phyloP scores from a whole-genome alignment of 805 yeast genomes.

The Ogataea neopini region DNA sequence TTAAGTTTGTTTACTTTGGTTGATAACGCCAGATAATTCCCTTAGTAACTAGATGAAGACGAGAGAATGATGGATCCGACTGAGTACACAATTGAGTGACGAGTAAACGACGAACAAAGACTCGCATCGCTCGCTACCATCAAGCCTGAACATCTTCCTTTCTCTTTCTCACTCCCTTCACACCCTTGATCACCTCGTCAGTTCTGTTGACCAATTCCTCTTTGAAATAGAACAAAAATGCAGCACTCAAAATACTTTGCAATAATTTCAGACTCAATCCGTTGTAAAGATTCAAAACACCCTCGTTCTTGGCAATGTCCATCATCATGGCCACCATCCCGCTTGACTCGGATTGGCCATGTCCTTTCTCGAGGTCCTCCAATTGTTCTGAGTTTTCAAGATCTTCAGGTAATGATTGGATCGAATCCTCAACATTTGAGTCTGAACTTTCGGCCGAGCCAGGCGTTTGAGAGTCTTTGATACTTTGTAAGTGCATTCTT shows the following conservation, averaged over 20 bases:
- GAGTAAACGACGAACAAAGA: too few relatives aligned
- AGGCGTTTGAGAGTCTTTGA: slow-evolving; percentile 18
- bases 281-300: slow-evolving; percentile 73
- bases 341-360: slow-evolving; percentile 10
- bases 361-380: slow-evolving; percentile 25
- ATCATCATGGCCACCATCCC: slow-evolving; percentile 52
- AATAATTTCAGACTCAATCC: slow-evolving; percentile 79
- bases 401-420: slow-evolving; percentile 26
- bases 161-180: too few relatives aligned
- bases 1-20: too few relatives aligned
- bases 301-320: slow-evolving; percentile 67
- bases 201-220: slow-evolving; percentile 74
- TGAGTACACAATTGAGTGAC: too few relatives aligned
- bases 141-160: too few relatives aligned
- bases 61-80: too few relatives aligned
- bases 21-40: too few relatives aligned
- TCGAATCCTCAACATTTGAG: slow-evolving; percentile 21
- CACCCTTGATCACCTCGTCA: slow-evolving; percentile 47
- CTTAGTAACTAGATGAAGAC: too few relatives aligned
- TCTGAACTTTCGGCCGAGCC: slow-evolving; percentile 14
- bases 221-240: slow-evolving; percentile 86
- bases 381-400: slow-evolving; percentile 22
- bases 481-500: slow-evolving; percentile 73
- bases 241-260: slow-evolving; percentile 86
- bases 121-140: too few relatives aligned